Evolutionary conservation across 192 early-diverging fungal genomes (phyloP), one percentile per base, ranked within the genome.

Genomic region (Coemansia sp.): DNA sequence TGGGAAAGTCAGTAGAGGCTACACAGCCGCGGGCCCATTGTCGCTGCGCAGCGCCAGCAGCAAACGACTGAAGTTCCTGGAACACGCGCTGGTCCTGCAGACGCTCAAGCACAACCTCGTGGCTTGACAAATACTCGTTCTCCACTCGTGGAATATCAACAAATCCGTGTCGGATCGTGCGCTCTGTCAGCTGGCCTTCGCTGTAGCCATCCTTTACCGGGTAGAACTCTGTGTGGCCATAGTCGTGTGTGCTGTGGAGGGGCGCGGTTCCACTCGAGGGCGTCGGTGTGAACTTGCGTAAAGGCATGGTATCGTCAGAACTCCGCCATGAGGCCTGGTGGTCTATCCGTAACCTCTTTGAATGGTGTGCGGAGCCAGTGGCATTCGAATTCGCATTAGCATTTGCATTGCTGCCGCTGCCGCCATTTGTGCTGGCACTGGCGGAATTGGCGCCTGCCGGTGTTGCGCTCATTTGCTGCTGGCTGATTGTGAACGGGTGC

Each of bases 111-210:
- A 85, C 71, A 7, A 78, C 20, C 7, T 69, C 68, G 64, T 85
- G 84, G 41, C 60, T 25, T 1, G 84, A 79, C 44, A 46, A 58
- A 20, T 72, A 19, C 62, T 85, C 84, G 66, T 77, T 67, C 9
- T 69, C 66, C 32, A 85, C 78, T 8, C 79, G 60, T 13, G 76
- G 71, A 38, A 61, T 79, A 61, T 90, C 89, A 1, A 86, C 82
- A 62, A 84, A 88, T 10, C 90, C 90, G 62, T 87, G 84, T 9
- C 89, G 86, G 51, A 92, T 87, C 49, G 86, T 87, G 49, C 72
- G 76, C 63, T 87, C 85, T 16, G 80, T 88, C 69, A 90, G 74
- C 48, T 70, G 72, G 69, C 85, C 84, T 68, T 84, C 84, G 59
- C 73, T 58, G 46, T 83, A 79, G 17, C 41, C 59, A 7, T 74